Conservation (phyloP, 2,329 filamentous ascomycete genomes). For the Fusarium azukiicola region DNA sequence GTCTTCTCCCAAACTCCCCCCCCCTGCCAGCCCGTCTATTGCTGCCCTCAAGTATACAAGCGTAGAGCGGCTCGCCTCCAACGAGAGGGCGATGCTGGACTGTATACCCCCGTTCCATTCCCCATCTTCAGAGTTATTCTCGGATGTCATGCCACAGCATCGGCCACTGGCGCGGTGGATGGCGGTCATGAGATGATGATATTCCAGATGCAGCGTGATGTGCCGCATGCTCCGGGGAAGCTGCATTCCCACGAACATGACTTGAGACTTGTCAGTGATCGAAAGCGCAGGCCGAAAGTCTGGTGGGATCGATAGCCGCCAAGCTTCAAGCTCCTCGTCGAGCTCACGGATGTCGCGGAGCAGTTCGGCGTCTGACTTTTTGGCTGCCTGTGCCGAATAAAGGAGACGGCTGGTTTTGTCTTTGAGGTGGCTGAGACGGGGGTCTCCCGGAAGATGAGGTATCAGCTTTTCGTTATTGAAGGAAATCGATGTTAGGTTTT, state of each 20-base stretch:
- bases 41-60: conserved; percentile 70
- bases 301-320: conserved; percentile 72
- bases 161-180: conserved; percentile 77
- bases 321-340: conserved; percentile 77
- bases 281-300: conserved; percentile 71
- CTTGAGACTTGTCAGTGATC: conserved; percentile 53
- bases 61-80: conserved; percentile 78
- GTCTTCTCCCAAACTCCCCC: too few relatives aligned
- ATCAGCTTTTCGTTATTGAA: conserved; percentile 36
- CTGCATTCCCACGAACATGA: conserved; percentile 52
- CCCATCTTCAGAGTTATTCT: conserved; percentile 37
- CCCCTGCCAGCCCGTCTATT: conserved; percentile 65
- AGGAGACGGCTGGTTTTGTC: conserved; percentile 70
- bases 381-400: conserved; percentile 71
- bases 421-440: conserved; percentile 73
- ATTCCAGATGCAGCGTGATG: conserved; percentile 74
- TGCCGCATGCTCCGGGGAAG: conserved; percentile 67
- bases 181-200: conserved; percentile 75
- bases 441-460: conserved; percentile 68
- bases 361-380: conserved; percentile 76
- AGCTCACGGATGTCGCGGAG: conserved; percentile 76
- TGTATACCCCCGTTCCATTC: conserved; percentile 68
- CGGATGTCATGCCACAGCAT: conserved; percentile 57
- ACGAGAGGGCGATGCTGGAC: conserved; percentile 74
- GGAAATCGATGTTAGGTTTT: not conserved